Evolutionary conservation across 176 grass and related monocot genomes (phyloP), one percentile per base, ranked within the genome.

Genomic region (Microstegium vimineum): DNA sequence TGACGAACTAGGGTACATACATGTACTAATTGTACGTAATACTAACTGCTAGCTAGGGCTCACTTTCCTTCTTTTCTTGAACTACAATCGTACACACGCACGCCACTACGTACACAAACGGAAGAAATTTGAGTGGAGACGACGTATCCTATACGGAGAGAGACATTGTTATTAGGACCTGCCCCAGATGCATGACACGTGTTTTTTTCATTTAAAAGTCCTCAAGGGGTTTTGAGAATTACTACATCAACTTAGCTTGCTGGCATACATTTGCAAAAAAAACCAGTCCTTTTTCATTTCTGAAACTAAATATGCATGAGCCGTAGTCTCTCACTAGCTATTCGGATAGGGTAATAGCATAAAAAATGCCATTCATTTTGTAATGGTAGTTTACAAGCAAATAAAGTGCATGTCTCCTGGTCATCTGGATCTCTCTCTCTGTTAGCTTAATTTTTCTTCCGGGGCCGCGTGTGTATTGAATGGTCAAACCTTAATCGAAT

Each of bases 401-500:
- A 30, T 28, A 66, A 83, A 30, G 9, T 8, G 10, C 31, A 51
- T 9, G 30, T 83, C n/a, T 36, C 61, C 41, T 26, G 7, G 31
- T 35, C 56, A 13, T 33, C 43, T 22, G 10, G 20, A 6, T 10
- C 42, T 51, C 22, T n/a, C n/a, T n/a, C n/a, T n/a, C n/a, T n/a
- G n/a, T n/a, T 22, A 14, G 11, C 46, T 42, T 33, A 18, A 22
- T 57, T 82, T 57, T 82, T 63, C 25, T 51, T 81, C 49, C 8
- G 20, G 20, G 20, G 12, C 33, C 16, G 12, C 16, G 40, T 28
- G 41, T 66, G 22, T 61, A 7, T 51, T 76, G 33, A 43, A 10
- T 18, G 78, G 71, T 80, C 76, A 74, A 85, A 79, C 33, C 32
- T 82, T 71, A 34, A 70, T 75, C 25, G 47, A 65, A 56, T 64